phyloP scores from a whole-genome alignment of 2,329 filamentous ascomycete species.

The Fusarium liriodendri region DNA sequence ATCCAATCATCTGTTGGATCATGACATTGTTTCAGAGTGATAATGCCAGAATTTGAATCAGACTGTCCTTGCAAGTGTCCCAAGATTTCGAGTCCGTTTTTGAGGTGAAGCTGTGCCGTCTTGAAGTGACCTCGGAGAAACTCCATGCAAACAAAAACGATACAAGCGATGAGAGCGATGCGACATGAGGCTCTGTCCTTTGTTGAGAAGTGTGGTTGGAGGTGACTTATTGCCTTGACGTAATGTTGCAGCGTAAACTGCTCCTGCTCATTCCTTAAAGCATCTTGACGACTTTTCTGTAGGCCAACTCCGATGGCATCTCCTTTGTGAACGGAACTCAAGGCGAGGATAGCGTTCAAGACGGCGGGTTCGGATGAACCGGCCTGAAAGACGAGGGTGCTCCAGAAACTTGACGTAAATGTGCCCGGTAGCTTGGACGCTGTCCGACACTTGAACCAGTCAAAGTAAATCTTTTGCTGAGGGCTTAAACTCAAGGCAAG shows the following conservation, averaged over 20 bases:
- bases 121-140: constrained; percentile 35
- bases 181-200: constrained; percentile 46
- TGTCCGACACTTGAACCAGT: constrained; percentile 51
- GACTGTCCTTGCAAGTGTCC: constrained; percentile 52
- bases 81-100: constrained; percentile 42
- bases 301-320: constrained; percentile 9
- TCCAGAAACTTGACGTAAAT: constrained; percentile 54
- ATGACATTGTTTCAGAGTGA: constrained; percentile 15
- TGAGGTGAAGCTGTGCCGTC: constrained; percentile 31
- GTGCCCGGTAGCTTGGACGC: constrained; percentile 50
- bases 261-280: constrained; percentile 24
- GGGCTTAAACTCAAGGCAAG: constrained; percentile 5
- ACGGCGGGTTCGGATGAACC: constrained; percentile 52
- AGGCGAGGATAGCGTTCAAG: constrained; percentile 53
- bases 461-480: constrained; percentile 30
- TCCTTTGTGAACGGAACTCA: constrained; percentile 50
- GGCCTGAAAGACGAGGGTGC: constrained; percentile 50
- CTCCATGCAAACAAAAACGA: constrained; percentile 34
- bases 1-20: constrained; percentile 56
- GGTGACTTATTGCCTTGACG: constrained; percentile 50
- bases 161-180: constrained; percentile 50
- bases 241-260: constrained; percentile 48
- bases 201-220: constrained; percentile 48
- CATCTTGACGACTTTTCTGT: background rate
- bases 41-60: constrained; percentile 40